Conservation (phyloP, 768 basidiomycete species). For the Xerocomus potaroensis region DNA sequence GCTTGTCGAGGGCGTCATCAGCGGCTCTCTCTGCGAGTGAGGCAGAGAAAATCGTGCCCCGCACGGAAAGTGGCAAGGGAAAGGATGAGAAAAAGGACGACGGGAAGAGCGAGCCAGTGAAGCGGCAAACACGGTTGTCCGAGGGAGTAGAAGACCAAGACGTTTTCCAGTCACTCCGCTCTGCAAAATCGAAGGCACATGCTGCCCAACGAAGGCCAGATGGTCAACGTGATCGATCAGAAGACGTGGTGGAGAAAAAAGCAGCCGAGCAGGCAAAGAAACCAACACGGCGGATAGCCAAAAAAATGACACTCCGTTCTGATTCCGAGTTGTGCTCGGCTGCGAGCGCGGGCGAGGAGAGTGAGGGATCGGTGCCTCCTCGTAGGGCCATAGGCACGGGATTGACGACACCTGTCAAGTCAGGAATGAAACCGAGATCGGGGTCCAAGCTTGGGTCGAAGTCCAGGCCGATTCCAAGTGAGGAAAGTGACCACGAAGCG, state of each 20-base stretch:
- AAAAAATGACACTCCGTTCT: background rate
- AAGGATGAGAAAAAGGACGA: background rate
- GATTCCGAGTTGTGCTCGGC: constrained; percentile 1
- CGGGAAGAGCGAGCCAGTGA: background rate
- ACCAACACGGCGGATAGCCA: background rate
- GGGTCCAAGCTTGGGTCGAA: constrained; percentile 9
- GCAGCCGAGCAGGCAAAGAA: background rate
- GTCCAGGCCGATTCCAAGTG: background rate
- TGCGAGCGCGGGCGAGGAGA: background rate
- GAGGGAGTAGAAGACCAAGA: constrained; percentile 1
- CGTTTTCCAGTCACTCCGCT: background rate
- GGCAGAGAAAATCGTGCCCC: background rate
- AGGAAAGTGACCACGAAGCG: constrained; percentile 2
- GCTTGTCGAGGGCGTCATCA: constrained; percentile 1
- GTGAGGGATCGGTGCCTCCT: constrained; percentile 10
- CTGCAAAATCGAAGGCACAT: background rate
- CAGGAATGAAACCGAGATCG: constrained; percentile 25
- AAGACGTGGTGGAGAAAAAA: background rate
- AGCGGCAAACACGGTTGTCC: background rate
- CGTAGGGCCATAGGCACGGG: constrained; percentile 1
- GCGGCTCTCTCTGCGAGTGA: background rate
- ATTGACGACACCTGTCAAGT: constrained; percentile 21
- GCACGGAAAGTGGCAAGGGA: background rate
- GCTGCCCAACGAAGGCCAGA: constrained; percentile 2
- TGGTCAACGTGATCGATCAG: background rate